Base-by-base conservation (phyloP, 352 stramenopile species). In the Thraustotheca clavata region DNA sequence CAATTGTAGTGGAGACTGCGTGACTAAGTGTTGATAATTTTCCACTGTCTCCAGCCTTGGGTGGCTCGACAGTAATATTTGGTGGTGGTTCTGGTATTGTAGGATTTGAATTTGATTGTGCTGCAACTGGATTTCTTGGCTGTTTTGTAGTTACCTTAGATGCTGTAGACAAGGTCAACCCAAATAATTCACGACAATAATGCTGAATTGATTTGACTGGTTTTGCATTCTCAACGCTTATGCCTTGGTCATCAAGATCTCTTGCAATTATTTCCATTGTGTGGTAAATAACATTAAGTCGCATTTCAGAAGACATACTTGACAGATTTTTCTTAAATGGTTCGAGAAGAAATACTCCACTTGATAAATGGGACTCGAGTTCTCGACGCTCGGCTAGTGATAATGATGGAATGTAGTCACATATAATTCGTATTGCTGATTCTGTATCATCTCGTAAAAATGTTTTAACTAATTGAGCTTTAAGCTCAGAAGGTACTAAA, bases 111-210 rank as follows among this genome's bases (percentile, higher is more conserved):
- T n/a, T n/a, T n/a, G n/a, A n/a, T n/a, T n/a, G n/a, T n/a, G 39
- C 4, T 47, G 4, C 39, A 24, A 24, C 38, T 16, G 38, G 38
- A 43, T 43, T 20, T 43, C 16, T n/a, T 60, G 16, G 39, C 32
- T 18, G 35, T 27, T 24, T 27, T 46, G 16, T 24, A 46, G 26
- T 62, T 62, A 32, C 55, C 14, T 11, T 9, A 20, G 38, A 46
- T 16, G 46, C 57, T 14, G 41, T 24, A 12, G 18, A n/a, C 38
- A 41, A 16, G 12, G 50, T 48, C 4, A 60, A 1, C 22, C 57
- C 57, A 55, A 65, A 65, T n/a, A 65, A 27, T 27, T 65, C 57
- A 32, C 57, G 57, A 20, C 36, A 55, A 27, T 40, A 36, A 20
- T 32, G 57, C 4, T 24, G n/a, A 26, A 65, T 38, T 14, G 57